Evolutionary conservation across 2,329 filamentous ascomycete species (phyloP), one percentile per base, ranked within the genome.

Genomic region (Hypoxylon rubiginosum): DNA sequence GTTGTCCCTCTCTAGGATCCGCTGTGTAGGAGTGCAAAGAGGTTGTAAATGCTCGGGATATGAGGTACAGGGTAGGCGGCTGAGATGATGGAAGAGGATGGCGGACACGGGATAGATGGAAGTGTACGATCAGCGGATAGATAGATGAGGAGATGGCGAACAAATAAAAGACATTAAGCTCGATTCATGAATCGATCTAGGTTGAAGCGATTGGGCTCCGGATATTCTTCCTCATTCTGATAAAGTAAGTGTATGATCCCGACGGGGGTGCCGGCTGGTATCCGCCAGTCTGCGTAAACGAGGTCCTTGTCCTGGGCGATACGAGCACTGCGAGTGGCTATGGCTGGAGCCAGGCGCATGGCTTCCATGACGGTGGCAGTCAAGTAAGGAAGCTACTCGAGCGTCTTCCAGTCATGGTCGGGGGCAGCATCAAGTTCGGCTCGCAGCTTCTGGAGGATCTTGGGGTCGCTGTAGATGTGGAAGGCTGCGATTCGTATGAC

Each of bases 281-380:
- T 76, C 7, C 51, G 60, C 69, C 72, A 74, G 21, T 72, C 45
- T 3, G 49, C 53, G 58, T 74, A 74, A 4, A 70, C 15, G 7
- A 75, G 62, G 28, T 74, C 71, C 15, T 65, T 57, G 26, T 73
- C 62, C 2, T 80, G 80, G 0, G 82, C 79, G 9, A 82, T 68
- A 1, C 84, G 81, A 52, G 82, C 79, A 4, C 83, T 74, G 1
- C 80, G 73, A 36, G 82, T 77, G 9, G 77, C 78, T 11, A 83
- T 72, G 0, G 76, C 79, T 1, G 82, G 81, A 57, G 82, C 78
- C 2, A 85, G 66, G 4, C 84, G 79, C 72, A 85, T 74, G 5
- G 80, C 78, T 70, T 86, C 84, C 48, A 78, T 80, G n/a, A 86
- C 74, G 3, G 82, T 78, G 2, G 82, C 80, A 13, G 80, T 77